Conservation (phyloP, 768 basidiomycete species). For the Russula sp. region DNA sequence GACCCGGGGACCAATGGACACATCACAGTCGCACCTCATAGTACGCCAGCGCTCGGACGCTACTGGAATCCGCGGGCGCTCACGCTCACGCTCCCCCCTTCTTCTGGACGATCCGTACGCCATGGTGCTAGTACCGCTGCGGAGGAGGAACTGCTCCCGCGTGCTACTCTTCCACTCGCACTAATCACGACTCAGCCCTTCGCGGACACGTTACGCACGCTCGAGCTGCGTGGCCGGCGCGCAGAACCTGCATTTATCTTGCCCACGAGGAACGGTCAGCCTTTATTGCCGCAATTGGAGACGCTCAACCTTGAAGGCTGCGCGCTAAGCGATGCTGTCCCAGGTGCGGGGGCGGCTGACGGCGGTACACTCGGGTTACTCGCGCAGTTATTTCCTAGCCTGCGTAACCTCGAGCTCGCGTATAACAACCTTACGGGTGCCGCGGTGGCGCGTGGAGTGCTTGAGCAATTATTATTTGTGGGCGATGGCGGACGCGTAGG, state of each 20-base stretch:
- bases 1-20: background rate
- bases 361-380: constrained; percentile 55
- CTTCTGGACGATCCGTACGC: constrained; percentile 6
- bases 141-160: constrained; percentile 10
- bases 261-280: constrained; percentile 25
- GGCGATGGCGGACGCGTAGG: constrained; percentile 36
- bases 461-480: constrained; percentile 44
- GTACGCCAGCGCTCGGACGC: constrained; percentile 11
- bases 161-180: constrained; percentile 16
- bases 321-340: constrained; percentile 50
- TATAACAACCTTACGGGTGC: constrained; percentile 59
- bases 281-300: constrained; percentile 57
- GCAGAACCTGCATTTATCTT: constrained; percentile 64
- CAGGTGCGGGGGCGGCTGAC: constrained; percentile 37
- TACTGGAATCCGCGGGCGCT: constrained; percentile 16
- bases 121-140: background rate
- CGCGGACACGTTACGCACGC: constrained; percentile 28
- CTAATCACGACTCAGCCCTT: constrained; percentile 19
- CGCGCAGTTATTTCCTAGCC: constrained; percentile 58
- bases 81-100: constrained; percentile 17
- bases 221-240: constrained; percentile 57
- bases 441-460: constrained; percentile 40
- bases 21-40: constrained; percentile 18
- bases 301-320: constrained; percentile 73
- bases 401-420: constrained; percentile 66